phyloP scores from a whole-genome alignment of 2,329 filamentous ascomycete species.

The Ilyonectria sp. region DNA sequence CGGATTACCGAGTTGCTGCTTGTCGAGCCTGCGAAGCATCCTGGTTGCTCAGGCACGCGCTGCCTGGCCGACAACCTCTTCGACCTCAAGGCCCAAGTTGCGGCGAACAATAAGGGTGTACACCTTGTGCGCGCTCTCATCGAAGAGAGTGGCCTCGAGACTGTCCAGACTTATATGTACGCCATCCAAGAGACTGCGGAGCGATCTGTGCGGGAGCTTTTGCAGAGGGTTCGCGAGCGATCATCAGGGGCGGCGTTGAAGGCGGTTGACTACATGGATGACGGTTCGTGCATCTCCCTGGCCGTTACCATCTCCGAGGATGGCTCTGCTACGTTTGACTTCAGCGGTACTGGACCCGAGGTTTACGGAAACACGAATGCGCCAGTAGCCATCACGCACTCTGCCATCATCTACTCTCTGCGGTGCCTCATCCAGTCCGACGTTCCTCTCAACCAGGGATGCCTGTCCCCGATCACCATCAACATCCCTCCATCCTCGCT shows the following conservation, averaged over 20 bases:
- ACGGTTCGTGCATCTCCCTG: conserved; percentile 83
- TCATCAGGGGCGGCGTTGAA: conserved; percentile 41
- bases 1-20: conserved; percentile 81
- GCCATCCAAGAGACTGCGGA: conserved; percentile 61
- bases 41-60: conserved; percentile 83
- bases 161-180: conserved; percentile 74
- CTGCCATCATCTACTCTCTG: conserved; percentile 87
- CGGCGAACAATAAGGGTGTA: conserved; percentile 89
- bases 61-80: conserved; percentile 88
- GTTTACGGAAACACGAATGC: conserved; percentile 54
- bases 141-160: conserved; percentile 79
- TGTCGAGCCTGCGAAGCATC: conserved; percentile 80
- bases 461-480: conserved; percentile 82
- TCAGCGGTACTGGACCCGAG: conserved; percentile 52
- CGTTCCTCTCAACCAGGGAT: conserved; percentile 90
- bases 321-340: conserved; percentile 80
- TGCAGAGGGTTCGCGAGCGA: conserved; percentile 36
- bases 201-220: conserved; percentile 32
- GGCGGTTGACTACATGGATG: conserved; percentile 80
- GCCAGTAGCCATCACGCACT: conserved; percentile 53
- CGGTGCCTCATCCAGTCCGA: conserved; percentile 85
- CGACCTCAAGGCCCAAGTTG: conserved; percentile 88
- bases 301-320: conserved; percentile 81
- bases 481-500: conserved; percentile 81
- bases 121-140: conserved; percentile 80